Evolutionary conservation across 257 asterid genomes (phyloP).

Genomic region (Nicotiana tomentosiformis): DNA sequence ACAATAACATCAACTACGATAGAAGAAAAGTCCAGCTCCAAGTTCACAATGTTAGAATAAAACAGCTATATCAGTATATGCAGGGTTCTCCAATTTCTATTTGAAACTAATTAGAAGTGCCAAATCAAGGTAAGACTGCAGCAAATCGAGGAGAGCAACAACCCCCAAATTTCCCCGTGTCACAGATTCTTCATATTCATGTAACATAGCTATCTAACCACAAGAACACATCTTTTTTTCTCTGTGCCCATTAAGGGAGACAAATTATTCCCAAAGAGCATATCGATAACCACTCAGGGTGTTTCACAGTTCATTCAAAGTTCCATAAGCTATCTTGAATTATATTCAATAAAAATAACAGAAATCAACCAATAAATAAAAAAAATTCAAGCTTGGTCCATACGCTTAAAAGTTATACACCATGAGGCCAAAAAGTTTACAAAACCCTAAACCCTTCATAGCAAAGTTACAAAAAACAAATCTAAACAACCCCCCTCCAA

Average conservation of each 20-base stretch:
- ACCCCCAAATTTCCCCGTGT: not conserved
- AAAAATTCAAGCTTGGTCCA: slow-evolving; percentile 78
- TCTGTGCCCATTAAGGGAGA: not conserved
- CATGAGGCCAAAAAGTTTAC: slow-evolving; percentile 87
- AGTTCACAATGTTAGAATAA: not conserved
- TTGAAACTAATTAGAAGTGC: not conserved
- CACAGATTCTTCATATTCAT: not conserved
- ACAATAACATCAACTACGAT: not conserved
- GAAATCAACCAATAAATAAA: not conserved
- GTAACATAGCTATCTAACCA: not conserved
- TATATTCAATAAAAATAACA: not conserved
- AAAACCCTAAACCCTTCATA: slow-evolving; percentile 2
- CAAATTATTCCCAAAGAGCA: not conserved
- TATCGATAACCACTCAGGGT: not conserved
- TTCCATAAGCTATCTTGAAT: not conserved
- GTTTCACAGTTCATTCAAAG: not conserved
- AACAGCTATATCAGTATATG: not conserved
- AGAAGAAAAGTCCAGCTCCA: not conserved
- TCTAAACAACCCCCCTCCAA: not conserved
- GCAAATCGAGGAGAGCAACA: not conserved
- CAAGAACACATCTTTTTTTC: not conserved
- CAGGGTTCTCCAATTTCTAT: not conserved
- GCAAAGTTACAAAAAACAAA: not conserved
- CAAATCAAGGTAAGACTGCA: not conserved
- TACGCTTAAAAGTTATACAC: slow-evolving; percentile 91